A percentile compares a stretch with the other conserved stretches of the same genome.
phyloP scores from a whole-genome alignment of 2,329 filamentous ascomycete genomes.

The Colletotrichum chrysophilum region DNA sequence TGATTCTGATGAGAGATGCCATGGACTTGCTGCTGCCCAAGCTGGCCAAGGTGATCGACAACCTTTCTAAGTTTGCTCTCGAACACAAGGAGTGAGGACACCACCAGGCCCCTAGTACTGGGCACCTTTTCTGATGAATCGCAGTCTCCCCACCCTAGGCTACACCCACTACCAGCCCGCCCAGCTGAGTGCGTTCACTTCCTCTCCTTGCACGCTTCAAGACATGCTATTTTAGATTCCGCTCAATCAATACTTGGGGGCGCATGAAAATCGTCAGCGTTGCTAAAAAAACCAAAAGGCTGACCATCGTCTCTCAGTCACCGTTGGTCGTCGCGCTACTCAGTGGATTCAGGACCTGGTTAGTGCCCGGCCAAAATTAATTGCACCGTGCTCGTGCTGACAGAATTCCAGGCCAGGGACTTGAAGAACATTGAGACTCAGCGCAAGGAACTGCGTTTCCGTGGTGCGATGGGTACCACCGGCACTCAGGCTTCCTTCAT shows the following conservation, averaged over 20 bases:
- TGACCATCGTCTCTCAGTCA: conserved; percentile 34
- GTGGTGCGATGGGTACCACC: conserved; percentile 72
- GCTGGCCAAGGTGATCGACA: conserved; percentile 78
- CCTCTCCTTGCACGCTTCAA: not conserved
- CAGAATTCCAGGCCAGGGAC: conserved; percentile 60
- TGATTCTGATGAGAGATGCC: conserved; percentile 74
- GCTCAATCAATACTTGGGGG: conserved; percentile 23
- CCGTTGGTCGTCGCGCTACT: not conserved
- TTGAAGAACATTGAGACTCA: conserved; percentile 71
- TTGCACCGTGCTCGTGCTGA: not conserved
- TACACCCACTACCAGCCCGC: conserved; percentile 78
- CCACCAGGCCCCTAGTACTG: not conserved
- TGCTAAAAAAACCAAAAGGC: not conserved
- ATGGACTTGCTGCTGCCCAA: conserved; percentile 80
- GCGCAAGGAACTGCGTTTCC: conserved; percentile 75
- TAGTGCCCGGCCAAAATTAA: not conserved
- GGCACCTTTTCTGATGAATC: not conserved
- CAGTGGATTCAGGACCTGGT: conserved; percentile 1
- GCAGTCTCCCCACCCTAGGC: conserved; percentile 64
- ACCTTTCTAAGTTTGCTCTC: conserved; percentile 74
- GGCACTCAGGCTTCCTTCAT: conserved; percentile 82
- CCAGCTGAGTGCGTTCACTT: conserved; percentile 60
- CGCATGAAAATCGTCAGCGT: not conserved
- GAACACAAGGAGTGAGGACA: conserved; percentile 51
- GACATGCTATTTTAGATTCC: conserved; percentile 45